Evolutionary conservation across 2,329 filamentous ascomycete genomes (phyloP).

Genomic region (Albifimbria verrucaria): DNA sequence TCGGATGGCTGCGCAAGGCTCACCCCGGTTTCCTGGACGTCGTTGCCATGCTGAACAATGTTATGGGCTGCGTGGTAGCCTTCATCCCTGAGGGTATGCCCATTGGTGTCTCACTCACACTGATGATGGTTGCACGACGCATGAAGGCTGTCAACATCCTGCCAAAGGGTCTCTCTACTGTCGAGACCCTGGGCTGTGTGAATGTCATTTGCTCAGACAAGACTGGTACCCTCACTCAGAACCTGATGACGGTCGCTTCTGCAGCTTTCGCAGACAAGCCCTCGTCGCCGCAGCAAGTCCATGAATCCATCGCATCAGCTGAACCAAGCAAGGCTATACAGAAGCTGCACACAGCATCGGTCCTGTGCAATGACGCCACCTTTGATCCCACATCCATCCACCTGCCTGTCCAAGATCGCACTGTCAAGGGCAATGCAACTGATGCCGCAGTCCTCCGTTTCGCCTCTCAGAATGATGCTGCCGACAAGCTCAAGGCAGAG

Average conservation of each 20-base stretch:
- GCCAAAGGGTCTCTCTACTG: conserved; percentile 37
- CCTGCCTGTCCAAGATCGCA: conserved; percentile 29
- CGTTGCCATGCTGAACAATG: conserved; percentile 41
- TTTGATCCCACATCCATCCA: conserved; percentile 36
- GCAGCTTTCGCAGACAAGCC: conserved; percentile 32
- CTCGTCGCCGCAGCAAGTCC: conserved; percentile 21
- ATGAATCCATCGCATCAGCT: conserved; percentile 8
- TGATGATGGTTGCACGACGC: conserved; percentile 38
- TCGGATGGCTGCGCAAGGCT: conserved; percentile 34
- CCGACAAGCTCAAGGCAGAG: conserved; percentile 13
- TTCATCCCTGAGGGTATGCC: conserved; percentile 39
- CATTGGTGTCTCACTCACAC: conserved; percentile 33
- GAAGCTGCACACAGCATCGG: conserved; percentile 10
- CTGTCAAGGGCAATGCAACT: conserved; percentile 39
- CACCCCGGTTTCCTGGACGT: conserved; percentile 37
- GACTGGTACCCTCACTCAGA: conserved; percentile 40
- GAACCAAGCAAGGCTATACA: background rate
- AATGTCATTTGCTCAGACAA: conserved; percentile 42
- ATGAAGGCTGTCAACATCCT: conserved; percentile 42
- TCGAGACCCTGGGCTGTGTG: conserved; percentile 40
- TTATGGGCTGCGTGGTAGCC: conserved; percentile 39
- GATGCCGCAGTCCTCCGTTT: conserved; percentile 40
- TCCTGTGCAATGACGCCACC: conserved; percentile 38
- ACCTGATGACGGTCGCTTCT: conserved; percentile 40
- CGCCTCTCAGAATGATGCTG: conserved; percentile 21